Base-by-base conservation (phyloP, 106 monocot genomes). In the Platanthera zijinensis region DNA sequence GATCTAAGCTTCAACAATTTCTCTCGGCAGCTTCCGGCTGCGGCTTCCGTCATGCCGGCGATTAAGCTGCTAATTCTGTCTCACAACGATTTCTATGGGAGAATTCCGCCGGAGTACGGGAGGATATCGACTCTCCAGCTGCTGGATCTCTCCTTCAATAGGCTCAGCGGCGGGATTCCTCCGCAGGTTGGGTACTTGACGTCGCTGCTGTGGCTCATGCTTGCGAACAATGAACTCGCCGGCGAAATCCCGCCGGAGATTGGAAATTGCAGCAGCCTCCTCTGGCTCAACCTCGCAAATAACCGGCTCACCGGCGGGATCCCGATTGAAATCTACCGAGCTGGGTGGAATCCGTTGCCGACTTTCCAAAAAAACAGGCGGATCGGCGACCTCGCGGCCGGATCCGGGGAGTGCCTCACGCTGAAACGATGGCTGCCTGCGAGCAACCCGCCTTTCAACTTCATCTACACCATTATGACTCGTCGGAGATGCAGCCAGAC, bases 1-100 rank as follows among this genome's bases (percentile, higher is more conserved):
- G 92, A 92, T 74, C 85, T 95, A 67, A 90, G 92, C 82, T 82
- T 69, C 88, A 92, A 92, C 84, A 76, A 80, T 48, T 87, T 95
- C 75, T 75, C 92, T 17, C 90, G 95, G 7, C 32, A 50, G 0
- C 67, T 95, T 13, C 95, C 95, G 0, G 11, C 75, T 0, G 69
- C 75, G 21, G 64, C 87, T 4, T 76, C 82, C 3, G 45, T 8
- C 45, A 83, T 92, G 84, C 70, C 78, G 32, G 69, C 56, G 8
- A 74, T 95, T 15, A 89, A 83, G 75, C 76, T 84, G 63, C 71
- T 95, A 80, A 78, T 87, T 12, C 78, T 95, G 0, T 85, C 95
- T 2, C 39, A 75, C 77, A 95, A 95, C 64, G 77, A 72, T 14
- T 95, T 91, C 81, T 76, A 82, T 32, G 95, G 95, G 1, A 51